These are phyloP conservation scores for Ophiocordyceps robertsii DNA, from an alignment of 2,329 filamentous ascomycete species.

Conservation along the genomic window DNA sequence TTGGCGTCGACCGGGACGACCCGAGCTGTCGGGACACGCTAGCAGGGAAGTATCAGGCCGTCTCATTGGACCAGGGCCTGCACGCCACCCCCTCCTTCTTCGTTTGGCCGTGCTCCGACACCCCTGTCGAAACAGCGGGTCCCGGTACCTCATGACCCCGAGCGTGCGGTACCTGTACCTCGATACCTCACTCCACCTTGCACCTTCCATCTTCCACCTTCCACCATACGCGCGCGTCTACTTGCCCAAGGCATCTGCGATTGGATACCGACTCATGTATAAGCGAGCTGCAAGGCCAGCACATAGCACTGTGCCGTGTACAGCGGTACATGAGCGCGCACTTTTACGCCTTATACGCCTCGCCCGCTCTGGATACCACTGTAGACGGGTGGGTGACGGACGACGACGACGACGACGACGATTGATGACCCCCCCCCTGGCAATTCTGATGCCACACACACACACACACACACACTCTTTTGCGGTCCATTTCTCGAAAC, in stretches of 20 bases:
- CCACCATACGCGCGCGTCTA: slow-evolving; percentile 16
- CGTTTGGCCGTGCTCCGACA: not conserved
- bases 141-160: not conserved
- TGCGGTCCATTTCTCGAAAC: no score
- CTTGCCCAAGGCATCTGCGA: slow-evolving; percentile 7
- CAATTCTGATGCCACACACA: no score
- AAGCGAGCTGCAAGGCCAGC: slow-evolving; percentile 18
- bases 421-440: no score
- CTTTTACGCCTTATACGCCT: no score
- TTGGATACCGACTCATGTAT: slow-evolving; percentile 16
- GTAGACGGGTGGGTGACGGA: no score
- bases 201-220: no score
- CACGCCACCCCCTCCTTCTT: slow-evolving; percentile 6
- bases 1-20: slow-evolving; percentile 12
- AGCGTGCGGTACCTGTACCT: not conserved
- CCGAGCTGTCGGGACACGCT: slow-evolving; percentile 23
- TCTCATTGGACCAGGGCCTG: slow-evolving; percentile 8
- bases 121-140: slow-evolving; percentile 6
- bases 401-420: no score
- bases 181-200: no score
- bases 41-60: slow-evolving; percentile 5
- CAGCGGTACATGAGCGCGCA: not conserved
- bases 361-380: no score
- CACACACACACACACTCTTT: no score
- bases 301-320: slow-evolving; percentile 5